Percentiles rank a stretch among this genome's conserved stretches.
Evolutionary conservation across 108 stramenopile species (phyloP).

Genomic region (Pseudonitzschia pungens): DNA sequence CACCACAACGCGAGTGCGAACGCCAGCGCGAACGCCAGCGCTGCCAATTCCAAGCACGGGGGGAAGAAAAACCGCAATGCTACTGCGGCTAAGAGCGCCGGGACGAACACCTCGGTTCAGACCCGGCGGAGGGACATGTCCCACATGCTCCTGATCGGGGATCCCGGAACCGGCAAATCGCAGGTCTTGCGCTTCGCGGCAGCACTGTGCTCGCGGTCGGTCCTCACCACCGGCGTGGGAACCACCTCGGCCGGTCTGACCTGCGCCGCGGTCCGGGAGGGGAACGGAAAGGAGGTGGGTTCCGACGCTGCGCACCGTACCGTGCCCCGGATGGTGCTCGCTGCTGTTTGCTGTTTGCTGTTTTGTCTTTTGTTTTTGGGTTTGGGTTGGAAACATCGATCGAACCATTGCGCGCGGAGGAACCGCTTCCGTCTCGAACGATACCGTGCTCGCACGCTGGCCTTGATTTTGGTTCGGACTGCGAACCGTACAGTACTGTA

Average conservation of each 20-base stretch:
- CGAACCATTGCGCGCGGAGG: too few species aligned
- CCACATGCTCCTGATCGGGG: constrained; percentile 89
- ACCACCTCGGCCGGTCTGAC: constrained; percentile 98
- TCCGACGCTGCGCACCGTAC: too few species aligned
- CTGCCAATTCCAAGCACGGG: neutral
- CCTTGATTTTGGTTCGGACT: too few species aligned
- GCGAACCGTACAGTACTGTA: too few species aligned
- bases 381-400: too few species aligned
- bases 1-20: too few species aligned
- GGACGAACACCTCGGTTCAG: too few species aligned
- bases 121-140: constrained; percentile 77
- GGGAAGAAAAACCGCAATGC: constrained; percentile 21
- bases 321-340: too few species aligned
- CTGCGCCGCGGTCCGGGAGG: constrained; percentile 95
- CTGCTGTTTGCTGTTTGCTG: neutral
- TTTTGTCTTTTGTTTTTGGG: too few species aligned
- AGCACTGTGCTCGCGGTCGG: constrained; percentile 85
- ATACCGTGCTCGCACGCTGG: too few species aligned
- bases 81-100: too few species aligned
- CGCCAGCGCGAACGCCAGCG: neutral
- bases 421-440: too few species aligned
- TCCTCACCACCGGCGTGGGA: constrained; percentile 96
- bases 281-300: constrained; percentile 64
- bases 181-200: constrained; percentile 96
- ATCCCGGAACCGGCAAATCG: constrained; percentile 71